Evolutionary conservation across 1,284 basidiomycete species (phyloP).

Genomic region (Cryptococcus sp.): DNA sequence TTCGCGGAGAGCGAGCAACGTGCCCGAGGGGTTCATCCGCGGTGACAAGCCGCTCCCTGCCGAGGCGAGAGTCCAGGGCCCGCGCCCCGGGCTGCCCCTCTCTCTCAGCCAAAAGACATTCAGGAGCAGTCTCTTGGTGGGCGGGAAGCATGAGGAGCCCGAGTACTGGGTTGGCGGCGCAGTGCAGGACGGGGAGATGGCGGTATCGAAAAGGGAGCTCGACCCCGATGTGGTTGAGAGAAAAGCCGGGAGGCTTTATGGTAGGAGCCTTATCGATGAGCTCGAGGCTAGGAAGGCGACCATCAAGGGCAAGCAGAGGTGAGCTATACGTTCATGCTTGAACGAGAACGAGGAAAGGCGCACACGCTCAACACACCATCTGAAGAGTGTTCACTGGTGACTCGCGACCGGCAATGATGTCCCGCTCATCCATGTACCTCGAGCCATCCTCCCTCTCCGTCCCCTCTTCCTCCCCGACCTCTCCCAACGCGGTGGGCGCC

Average conservation of each 20-base stretch:
- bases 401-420: slow-evolving; percentile 48
- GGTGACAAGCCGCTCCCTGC: slow-evolving; percentile 47
- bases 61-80: slow-evolving; percentile 30
- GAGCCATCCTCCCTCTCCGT: slow-evolving; percentile 7
- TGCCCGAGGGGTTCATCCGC: slow-evolving; percentile 37
- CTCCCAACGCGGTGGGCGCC: not conserved
- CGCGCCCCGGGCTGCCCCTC: slow-evolving; percentile 27
- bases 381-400: slow-evolving; percentile 46
- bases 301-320: slow-evolving; percentile 41
- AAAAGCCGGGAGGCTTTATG: slow-evolving; percentile 42
- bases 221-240: slow-evolving; percentile 21
- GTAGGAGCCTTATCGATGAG: slow-evolving; percentile 48
- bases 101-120: slow-evolving; percentile 42
- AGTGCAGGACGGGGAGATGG: slow-evolving; percentile 22
- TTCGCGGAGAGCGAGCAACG: slow-evolving; percentile 7
- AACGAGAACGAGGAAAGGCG: not conserved
- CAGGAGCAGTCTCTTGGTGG: slow-evolving; percentile 36
- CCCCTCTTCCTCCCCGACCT: not conserved
- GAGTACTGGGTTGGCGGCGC: slow-evolving; percentile 22
- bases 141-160: slow-evolving; percentile 27
- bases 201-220: slow-evolving; percentile 10
- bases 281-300: slow-evolving; percentile 44
- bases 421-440: slow-evolving; percentile 18
- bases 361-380: not conserved
- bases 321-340: too few relatives aligned